A percentile compares a stretch with the other conserved stretches of the same genome.
phyloP scores from a whole-genome alignment of 768 basidiomycete genomes.

The Mycena albidolilacea region DNA sequence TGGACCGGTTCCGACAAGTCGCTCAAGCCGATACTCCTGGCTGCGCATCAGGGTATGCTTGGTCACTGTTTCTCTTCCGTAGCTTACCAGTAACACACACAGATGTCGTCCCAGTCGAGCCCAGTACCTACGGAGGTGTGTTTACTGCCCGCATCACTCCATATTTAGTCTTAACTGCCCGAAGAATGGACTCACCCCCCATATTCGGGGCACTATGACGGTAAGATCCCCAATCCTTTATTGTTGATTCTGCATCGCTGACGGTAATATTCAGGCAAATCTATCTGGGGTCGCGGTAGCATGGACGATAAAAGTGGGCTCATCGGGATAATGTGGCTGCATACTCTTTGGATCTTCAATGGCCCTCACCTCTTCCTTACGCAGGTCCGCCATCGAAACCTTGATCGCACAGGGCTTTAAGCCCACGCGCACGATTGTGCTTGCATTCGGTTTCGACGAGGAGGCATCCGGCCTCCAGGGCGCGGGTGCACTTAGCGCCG shows the following conservation, averaged over 20 bases:
- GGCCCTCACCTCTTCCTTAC: neutral
- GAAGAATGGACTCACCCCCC: slow-evolving; percentile 69
- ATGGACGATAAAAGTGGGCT: slow-evolving; percentile 83
- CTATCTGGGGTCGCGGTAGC: slow-evolving; percentile 84
- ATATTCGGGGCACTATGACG: slow-evolving; percentile 71
- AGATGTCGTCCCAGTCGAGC: slow-evolving; percentile 79
- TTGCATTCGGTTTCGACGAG: slow-evolving; percentile 85
- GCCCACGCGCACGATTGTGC: slow-evolving; percentile 74
- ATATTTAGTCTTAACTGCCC: neutral
- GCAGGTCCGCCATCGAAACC: slow-evolving; percentile 71
- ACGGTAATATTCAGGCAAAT: slow-evolving; percentile 50
- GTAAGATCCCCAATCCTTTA: slow-evolving; percentile 43
- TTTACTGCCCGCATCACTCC: neutral
- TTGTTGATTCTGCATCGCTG: neutral
- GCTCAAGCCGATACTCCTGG: slow-evolving; percentile 79
- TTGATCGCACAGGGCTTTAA: slow-evolving; percentile 72
- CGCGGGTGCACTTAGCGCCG: slow-evolving; percentile 61
- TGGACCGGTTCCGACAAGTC: slow-evolving; percentile 76
- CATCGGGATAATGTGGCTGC: slow-evolving; percentile 71
- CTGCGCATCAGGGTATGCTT: slow-evolving; percentile 74
- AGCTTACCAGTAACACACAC: neutral
- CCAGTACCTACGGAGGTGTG: slow-evolving; percentile 55
- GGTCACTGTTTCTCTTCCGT: neutral
- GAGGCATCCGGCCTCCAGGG: slow-evolving; percentile 76
- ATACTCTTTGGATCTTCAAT: no score